These are phyloP conservation scores for Alloascoidea hylecoeti DNA, from an alignment of 805 yeast species.

Conservation along the genomic window DNA sequence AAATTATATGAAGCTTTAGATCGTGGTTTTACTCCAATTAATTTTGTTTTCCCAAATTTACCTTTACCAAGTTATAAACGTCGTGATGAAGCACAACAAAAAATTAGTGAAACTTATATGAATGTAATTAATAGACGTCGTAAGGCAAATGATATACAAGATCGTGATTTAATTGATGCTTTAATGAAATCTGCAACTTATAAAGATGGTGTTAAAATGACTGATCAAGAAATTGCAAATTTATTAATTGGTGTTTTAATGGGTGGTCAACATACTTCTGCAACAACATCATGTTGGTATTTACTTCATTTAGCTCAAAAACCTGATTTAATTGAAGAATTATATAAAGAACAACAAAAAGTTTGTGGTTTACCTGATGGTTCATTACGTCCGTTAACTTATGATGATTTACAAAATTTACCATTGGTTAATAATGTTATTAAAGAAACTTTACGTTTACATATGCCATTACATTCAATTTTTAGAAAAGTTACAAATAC, in stretches of 20 bases:
- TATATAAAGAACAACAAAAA: constrained; percentile 44
- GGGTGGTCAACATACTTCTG: constrained; percentile 90
- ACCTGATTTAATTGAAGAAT: constrained; percentile 61
- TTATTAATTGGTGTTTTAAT: constrained; percentile 70
- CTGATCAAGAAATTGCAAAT: constrained; percentile 74
- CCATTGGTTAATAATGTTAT: constrained; percentile 59
- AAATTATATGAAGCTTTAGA: constrained; percentile 61
- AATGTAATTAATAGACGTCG: constrained; percentile 43
- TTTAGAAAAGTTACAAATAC: constrained; percentile 63
- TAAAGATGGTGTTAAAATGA: constrained; percentile 73
- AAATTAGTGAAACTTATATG: constrained; percentile 55
- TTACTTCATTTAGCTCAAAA: constrained; percentile 63
- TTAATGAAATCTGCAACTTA: constrained; percentile 60
- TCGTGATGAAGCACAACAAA: constrained; percentile 64
- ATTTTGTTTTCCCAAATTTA: constrained; percentile 69
- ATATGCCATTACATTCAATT: constrained; percentile 76
- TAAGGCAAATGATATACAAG: constrained; percentile 44
- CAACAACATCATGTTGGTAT: constrained; percentile 78
- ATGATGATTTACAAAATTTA: constrained; percentile 56
- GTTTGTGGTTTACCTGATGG: constrained; percentile 21
- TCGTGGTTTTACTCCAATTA: constrained; percentile 75
- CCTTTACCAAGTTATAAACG: constrained; percentile 59
- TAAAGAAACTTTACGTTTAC: constrained; percentile 76
- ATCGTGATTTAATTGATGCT: constrained; percentile 65
- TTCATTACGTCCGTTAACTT: constrained; percentile 36